Evolutionary conservation across 1,284 basidiomycete genomes (phyloP).

Genomic region (Grifola frondosa): DNA sequence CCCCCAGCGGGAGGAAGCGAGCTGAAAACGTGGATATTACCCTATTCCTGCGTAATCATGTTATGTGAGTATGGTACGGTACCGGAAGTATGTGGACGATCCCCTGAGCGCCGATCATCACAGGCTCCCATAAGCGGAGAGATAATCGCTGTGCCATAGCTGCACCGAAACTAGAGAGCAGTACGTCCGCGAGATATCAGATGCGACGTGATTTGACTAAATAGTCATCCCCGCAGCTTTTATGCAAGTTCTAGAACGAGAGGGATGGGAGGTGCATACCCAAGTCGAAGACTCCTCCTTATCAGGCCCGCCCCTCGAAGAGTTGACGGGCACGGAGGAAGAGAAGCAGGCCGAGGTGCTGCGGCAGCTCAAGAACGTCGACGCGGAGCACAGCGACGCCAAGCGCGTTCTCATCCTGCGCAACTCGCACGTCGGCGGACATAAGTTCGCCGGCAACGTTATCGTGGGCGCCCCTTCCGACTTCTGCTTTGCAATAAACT

Average conservation of each 20-base stretch:
- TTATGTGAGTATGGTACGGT: conserved; percentile 61
- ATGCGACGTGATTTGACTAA: too few species aligned
- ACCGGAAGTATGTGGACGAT: too few species aligned
- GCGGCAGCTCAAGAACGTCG: conserved; percentile 50
- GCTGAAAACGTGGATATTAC: conserved; percentile 71
- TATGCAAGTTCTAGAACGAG: conserved; percentile 54
- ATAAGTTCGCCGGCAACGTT: conserved; percentile 90
- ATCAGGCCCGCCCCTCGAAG: conserved; percentile 56
- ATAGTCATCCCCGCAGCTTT: conserved; percentile 48
- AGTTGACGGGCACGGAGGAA: conserved; percentile 40
- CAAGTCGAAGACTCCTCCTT: conserved; percentile 68
- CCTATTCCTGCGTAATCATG: conserved; percentile 74
- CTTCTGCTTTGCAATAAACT: background rate
- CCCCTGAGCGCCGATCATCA: background rate
- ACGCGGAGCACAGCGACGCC: conserved; percentile 39
- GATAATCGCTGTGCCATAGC: conserved; percentile 90
- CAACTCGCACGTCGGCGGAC: conserved; percentile 88
- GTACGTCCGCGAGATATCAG: conserved; percentile 43
- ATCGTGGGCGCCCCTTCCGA: conserved; percentile 62
- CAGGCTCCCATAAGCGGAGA: conserved; percentile 88
- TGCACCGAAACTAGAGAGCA: conserved; percentile 78
- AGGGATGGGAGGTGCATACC: conserved; percentile 76
- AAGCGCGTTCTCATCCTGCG: conserved; percentile 75
- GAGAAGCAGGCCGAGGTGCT: conserved; percentile 45
- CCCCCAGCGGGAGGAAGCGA: conserved; percentile 41